phyloP scores from a whole-genome alignment of 2,329 filamentous ascomycete species.

The Cryphonectria naterciae region DNA sequence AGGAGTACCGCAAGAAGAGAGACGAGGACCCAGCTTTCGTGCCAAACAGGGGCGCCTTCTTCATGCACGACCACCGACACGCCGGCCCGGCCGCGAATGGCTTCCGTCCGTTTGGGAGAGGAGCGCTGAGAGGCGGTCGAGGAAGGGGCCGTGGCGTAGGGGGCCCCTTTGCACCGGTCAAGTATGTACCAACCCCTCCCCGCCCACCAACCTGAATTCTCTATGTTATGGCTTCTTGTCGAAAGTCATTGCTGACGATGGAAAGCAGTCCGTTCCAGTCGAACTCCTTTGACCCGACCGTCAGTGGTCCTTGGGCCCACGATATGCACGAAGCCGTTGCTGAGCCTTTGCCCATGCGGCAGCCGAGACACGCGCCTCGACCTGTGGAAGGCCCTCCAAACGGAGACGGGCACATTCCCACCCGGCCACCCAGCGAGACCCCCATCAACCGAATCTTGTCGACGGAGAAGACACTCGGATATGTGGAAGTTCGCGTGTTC shows the following conservation, averaged over 20 bases:
- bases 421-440: constrained; percentile 60
- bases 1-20: constrained; percentile 85
- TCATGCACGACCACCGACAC: constrained; percentile 92
- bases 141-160: constrained; percentile 61
- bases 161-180: constrained; percentile 62
- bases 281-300: constrained; percentile 61
- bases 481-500: constrained; percentile 80
- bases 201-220: neutral
- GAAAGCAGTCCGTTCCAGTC: constrained; percentile 48
- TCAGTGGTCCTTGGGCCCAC: constrained; percentile 83
- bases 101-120: constrained; percentile 72
- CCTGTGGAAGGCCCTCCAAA: constrained; percentile 57
- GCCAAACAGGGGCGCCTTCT: constrained; percentile 91
- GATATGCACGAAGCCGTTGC: constrained; percentile 84
- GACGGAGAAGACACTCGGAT: constrained; percentile 81
- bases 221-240: neutral
- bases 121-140: constrained; percentile 52
- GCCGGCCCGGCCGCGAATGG: constrained; percentile 77
- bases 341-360: constrained; percentile 47
- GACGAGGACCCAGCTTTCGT: constrained; percentile 93
- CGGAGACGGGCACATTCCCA: constrained; percentile 58
- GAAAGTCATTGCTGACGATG: constrained; percentile 16
- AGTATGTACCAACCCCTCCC: constrained; percentile 54
- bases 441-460: constrained; percentile 80
- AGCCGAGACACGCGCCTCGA: constrained; percentile 46